Conservation (phyloP, 2,329 filamentous ascomycete genomes). For the Colletotrichum eremochloae region DNA sequence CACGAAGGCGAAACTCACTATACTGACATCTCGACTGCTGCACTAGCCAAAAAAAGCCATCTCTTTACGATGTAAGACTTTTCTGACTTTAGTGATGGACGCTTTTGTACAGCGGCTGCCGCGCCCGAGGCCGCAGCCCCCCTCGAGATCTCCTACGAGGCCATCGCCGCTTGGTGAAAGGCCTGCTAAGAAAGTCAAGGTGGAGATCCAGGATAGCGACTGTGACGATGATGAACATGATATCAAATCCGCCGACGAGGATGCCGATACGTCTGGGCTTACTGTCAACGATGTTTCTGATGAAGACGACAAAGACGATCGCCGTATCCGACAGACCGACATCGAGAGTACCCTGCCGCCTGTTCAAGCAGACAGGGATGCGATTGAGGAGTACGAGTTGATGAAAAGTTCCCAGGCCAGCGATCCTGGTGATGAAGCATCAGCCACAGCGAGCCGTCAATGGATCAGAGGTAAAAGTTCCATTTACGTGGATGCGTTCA, state of each 20-base stretch:
- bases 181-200: slow-evolving; percentile 53
- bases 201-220: slow-evolving; percentile 44
- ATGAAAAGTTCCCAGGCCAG: slow-evolving; percentile 69
- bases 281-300: slow-evolving; percentile 44
- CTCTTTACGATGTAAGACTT: slow-evolving; percentile 22
- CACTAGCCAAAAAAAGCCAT: background rate
- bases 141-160: slow-evolving; percentile 30
- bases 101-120: slow-evolving; percentile 53
- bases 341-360: slow-evolving; percentile 79
- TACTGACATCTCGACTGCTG: background rate
- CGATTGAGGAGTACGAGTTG: slow-evolving; percentile 84
- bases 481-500: slow-evolving; percentile 98
- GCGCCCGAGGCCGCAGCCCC: slow-evolving; percentile 21
- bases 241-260: slow-evolving; percentile 41
- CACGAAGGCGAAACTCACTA: slow-evolving; percentile 17
- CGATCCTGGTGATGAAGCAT: slow-evolving; percentile 53
- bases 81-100: slow-evolving; percentile 50
- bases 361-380: slow-evolving; percentile 75
- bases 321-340: slow-evolving; percentile 65
- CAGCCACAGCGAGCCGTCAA: slow-evolving; percentile 38
- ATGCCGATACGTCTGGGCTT: slow-evolving; percentile 50
- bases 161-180: slow-evolving; percentile 45
- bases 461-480: slow-evolving; percentile 87
- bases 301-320: slow-evolving; percentile 45
- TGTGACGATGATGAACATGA: slow-evolving; percentile 42